Percentiles rank a stretch among this genome's conserved stretches.
Evolutionary conservation across 495 filamentous ascomycete species (phyloP).

Genomic region (Aspergillus ellipticus): DNA sequence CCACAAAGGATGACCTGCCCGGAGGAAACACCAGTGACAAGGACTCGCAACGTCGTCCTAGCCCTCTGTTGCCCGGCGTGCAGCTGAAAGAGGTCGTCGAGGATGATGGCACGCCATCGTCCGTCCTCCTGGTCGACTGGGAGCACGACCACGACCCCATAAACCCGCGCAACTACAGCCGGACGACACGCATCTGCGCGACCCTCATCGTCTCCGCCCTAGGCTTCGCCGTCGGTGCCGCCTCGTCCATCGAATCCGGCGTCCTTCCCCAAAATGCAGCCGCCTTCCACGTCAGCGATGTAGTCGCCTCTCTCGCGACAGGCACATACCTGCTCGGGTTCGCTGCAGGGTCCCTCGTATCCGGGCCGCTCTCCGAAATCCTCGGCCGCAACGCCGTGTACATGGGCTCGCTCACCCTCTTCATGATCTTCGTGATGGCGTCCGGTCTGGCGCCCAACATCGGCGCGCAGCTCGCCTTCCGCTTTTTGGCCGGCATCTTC

Average conservation of each 20-base stretch:
- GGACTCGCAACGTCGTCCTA: background rate
- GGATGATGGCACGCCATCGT: background rate
- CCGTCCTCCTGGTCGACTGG: conserved; percentile 42
- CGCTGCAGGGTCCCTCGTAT: conserved; percentile 48
- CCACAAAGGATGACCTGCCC: background rate
- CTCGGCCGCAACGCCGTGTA: conserved; percentile 59
- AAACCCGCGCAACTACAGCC: conserved; percentile 56
- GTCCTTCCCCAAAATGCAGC: conserved; percentile 41
- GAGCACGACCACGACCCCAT: conserved; percentile 50
- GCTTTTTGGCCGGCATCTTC: conserved; percentile 52
- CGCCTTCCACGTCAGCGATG: conserved; percentile 50
- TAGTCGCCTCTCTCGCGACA: conserved; percentile 46
- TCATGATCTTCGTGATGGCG: conserved; percentile 52
- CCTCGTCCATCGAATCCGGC: conserved; percentile 50
- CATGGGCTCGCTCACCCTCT: conserved; percentile 44
- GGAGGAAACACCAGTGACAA: background rate
- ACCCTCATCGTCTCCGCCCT: conserved; percentile 51
- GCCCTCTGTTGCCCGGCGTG: background rate
- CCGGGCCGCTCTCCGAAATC: conserved; percentile 57
- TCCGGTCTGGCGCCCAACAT: conserved; percentile 49
- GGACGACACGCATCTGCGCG: conserved; percentile 32
- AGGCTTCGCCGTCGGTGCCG: conserved; percentile 48
- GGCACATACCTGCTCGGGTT: conserved; percentile 63
- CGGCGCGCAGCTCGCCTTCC: conserved; percentile 46
- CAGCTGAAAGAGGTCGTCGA: conserved; percentile 4